These are phyloP conservation scores for Dictyostelium firmibasis DNA, from an alignment of 78 protist species.

Conservation along the genomic window DNA sequence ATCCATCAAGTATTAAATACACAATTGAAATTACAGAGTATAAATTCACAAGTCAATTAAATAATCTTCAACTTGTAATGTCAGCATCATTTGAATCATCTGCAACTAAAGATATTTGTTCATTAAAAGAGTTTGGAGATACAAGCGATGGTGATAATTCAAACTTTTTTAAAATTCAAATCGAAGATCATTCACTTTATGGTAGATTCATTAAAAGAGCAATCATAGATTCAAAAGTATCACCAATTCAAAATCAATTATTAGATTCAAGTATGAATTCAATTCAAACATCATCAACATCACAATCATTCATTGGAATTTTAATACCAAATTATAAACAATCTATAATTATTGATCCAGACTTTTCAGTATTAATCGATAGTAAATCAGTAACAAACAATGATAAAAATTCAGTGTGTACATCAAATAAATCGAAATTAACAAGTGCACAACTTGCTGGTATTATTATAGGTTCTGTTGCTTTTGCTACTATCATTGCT, in stretches of 20 bases:
- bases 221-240: neutral
- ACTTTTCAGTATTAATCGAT: neutral
- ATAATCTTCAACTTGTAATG: neutral
- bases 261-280: neutral
- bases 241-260: neutral
- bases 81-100: neutral
- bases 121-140: no score
- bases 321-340: neutral
- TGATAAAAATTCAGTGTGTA: neutral
- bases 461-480: neutral
- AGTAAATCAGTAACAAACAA: no score
- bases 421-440: neutral
- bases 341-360: constrained; percentile 13
- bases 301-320: constrained; percentile 12
- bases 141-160: no score
- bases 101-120: neutral
- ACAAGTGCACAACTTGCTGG: neutral
- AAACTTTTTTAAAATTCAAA: no score
- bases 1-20: no score
- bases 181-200: no score
- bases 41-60: no score
- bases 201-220: no score
- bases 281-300: neutral
- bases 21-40: no score
- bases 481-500: neutral